A percentile compares a stretch with the other conserved stretches of the same genome.
These are phyloP conservation scores for Xylaria scruposa DNA, from an alignment of 495 filamentous ascomycete species.

Conservation along the genomic window DNA sequence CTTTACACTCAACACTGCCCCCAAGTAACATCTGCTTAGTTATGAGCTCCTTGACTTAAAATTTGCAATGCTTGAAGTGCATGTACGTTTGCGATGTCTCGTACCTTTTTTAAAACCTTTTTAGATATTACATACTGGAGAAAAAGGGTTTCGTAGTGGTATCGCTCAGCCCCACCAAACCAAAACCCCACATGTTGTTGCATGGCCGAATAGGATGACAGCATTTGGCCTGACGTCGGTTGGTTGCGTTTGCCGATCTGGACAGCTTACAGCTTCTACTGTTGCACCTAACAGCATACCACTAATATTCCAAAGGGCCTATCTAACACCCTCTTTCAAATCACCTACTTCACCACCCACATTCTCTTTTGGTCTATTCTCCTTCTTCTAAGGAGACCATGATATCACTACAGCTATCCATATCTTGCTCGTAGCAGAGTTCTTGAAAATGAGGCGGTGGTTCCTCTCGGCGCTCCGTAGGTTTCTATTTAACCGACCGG, in stretches of 20 bases:
- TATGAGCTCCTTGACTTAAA: background rate
- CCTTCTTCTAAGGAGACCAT: constrained; percentile 36
- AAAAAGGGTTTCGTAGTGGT: constrained; percentile 13
- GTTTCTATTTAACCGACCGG: constrained; percentile 23
- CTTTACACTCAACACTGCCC: background rate
- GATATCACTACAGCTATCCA: constrained; percentile 35
- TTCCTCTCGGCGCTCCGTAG: constrained; percentile 51
- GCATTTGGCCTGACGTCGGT: constrained; percentile 33
- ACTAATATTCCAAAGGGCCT: background rate
- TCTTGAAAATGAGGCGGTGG: constrained; percentile 47
- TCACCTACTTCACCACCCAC: background rate
- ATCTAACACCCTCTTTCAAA: constrained; percentile 11
- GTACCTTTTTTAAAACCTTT: background rate
- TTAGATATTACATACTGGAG: background rate
- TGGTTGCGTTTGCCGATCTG: constrained; percentile 36
- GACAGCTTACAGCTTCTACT: constrained; percentile 43
- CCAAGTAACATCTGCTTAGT: background rate
- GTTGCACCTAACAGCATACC: background rate
- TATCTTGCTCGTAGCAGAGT: constrained; percentile 41
- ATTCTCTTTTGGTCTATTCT: constrained; percentile 17
- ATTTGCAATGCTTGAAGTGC: background rate
- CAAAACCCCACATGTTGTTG: constrained; percentile 12
- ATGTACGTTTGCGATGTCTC: background rate
- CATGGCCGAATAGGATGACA: constrained; percentile 5
- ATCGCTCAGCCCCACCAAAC: constrained; percentile 15